Evolutionary conservation across 2,329 filamentous ascomycete genomes (phyloP).

Genomic region (Ilyonectria mors-panacis): DNA sequence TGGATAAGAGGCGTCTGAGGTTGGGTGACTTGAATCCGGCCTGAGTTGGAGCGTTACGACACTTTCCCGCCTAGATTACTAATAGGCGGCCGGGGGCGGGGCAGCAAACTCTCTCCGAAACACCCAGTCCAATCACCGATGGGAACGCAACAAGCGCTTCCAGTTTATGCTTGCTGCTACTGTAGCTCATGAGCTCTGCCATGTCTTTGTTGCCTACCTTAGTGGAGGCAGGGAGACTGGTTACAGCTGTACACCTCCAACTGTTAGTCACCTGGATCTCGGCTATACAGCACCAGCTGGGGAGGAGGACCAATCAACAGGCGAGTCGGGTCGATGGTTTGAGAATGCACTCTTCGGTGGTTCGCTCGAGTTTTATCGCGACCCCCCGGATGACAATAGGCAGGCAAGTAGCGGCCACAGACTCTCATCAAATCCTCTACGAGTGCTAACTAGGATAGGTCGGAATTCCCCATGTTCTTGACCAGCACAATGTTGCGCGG

Average conservation of each 20-base stretch:
- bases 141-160: constrained; percentile 3
- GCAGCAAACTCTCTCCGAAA: too few species aligned
- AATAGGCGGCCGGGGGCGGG: background rate
- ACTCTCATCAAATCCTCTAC: background rate
- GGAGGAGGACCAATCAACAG: background rate
- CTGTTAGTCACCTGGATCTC: constrained; percentile 12
- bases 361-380: constrained; percentile 26
- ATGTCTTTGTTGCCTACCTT: constrained; percentile 27
- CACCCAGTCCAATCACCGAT: background rate
- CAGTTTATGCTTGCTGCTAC: constrained; percentile 25
- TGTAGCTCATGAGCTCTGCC: constrained; percentile 28
- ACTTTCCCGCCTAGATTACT: background rate
- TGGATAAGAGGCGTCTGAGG: background rate
- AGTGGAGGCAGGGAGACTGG: background rate
- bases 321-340: constrained; percentile 29
- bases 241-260: constrained; percentile 12
- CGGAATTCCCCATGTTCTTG: constrained; percentile 20
- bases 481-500: background rate
- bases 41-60: too few species aligned
- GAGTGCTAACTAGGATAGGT: constrained; percentile 2
- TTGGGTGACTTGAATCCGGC: background rate
- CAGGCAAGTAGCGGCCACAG: constrained; percentile 12
- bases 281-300: background rate
- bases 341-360: constrained; percentile 28
- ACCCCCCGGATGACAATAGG: constrained; percentile 15